Conservation (phyloP, 148 eudicot species). For the Cornus suecica region DNA sequence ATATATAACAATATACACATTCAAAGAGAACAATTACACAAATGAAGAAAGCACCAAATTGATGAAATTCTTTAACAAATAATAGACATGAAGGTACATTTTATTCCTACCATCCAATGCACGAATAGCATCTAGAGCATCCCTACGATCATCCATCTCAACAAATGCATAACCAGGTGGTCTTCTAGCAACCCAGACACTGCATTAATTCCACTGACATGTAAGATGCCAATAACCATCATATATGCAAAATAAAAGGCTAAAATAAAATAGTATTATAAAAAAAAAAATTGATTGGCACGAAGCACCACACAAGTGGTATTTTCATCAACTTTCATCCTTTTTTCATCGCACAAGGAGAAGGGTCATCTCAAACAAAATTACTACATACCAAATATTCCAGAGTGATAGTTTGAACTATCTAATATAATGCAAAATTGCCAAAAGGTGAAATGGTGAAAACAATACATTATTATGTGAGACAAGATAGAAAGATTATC, state of each 20-base stretch:
- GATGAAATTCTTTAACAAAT: neutral
- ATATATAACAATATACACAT: conserved; percentile 1
- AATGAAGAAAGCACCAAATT: neutral
- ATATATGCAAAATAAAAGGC: neutral
- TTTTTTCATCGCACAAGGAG: too few species aligned
- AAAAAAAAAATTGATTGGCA: too few species aligned
- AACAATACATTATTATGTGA: too few species aligned
- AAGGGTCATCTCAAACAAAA: too few species aligned
- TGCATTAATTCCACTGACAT: conserved; percentile 28
- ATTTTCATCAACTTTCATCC: too few species aligned
- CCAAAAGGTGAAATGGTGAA: too few species aligned
- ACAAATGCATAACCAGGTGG: conserved; percentile 91
- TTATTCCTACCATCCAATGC: conserved; percentile 54
- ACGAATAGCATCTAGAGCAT: conserved; percentile 77
- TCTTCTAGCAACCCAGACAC: conserved; percentile 94
- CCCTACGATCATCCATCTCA: conserved; percentile 81
- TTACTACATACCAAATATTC: too few species aligned
- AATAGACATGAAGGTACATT: neutral
- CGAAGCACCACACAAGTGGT: too few species aligned
- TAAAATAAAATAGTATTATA: too few species aligned
- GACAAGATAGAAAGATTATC: too few species aligned
- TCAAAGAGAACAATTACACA: neutral
- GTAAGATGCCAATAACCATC: neutral
- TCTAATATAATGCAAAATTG: too few species aligned
- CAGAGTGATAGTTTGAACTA: too few species aligned